These are phyloP conservation scores for Microbotryum saponariae DNA, from an alignment of 1,284 basidiomycete species.

Conservation along the genomic window DNA sequence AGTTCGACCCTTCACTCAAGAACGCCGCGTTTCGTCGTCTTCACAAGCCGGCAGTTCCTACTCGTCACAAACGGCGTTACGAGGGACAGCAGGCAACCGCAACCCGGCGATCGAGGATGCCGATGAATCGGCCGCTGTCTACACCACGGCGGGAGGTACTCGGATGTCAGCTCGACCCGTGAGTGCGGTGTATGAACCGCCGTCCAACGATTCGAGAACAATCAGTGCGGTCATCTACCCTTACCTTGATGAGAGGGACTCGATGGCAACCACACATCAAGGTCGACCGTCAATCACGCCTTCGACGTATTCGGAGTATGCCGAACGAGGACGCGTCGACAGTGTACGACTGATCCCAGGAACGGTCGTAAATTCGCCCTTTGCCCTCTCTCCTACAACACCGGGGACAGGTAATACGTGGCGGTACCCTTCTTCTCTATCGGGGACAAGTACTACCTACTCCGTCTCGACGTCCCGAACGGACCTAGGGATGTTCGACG, in stretches of 20 bases:
- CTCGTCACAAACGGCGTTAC: slow-evolving; percentile 15
- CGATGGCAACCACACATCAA: not conserved
- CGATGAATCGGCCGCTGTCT: not conserved
- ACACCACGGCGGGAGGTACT: not conserved
- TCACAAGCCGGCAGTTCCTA: slow-evolving; percentile 1
- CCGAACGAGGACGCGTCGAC: not conserved
- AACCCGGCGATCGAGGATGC: slow-evolving; percentile 25
- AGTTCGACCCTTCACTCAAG: slow-evolving; percentile 6
- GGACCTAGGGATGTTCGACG: slow-evolving; percentile 5
- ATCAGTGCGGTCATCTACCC: slow-evolving; percentile 20
- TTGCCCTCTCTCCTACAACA: not conserved
- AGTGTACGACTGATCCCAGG: not conserved
- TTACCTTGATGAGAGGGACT: slow-evolving; percentile 7
- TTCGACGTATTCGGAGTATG: slow-evolving; percentile 3
- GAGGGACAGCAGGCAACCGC: slow-evolving; percentile 6
- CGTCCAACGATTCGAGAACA: slow-evolving; percentile 12
- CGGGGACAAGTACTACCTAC: slow-evolving; percentile 1
- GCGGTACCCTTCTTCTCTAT: slow-evolving; percentile 3
- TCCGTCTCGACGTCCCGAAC: not conserved
- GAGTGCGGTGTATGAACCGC: slow-evolving; percentile 20
- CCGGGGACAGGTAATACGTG: not conserved
- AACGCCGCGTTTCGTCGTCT: slow-evolving; percentile 1
- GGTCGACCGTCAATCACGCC: not conserved
- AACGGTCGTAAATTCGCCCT: not conserved
- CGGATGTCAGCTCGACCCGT: slow-evolving; percentile 5